Conservation (phyloP, 1,284 basidiomycete species). For the Wallemia hederae region DNA sequence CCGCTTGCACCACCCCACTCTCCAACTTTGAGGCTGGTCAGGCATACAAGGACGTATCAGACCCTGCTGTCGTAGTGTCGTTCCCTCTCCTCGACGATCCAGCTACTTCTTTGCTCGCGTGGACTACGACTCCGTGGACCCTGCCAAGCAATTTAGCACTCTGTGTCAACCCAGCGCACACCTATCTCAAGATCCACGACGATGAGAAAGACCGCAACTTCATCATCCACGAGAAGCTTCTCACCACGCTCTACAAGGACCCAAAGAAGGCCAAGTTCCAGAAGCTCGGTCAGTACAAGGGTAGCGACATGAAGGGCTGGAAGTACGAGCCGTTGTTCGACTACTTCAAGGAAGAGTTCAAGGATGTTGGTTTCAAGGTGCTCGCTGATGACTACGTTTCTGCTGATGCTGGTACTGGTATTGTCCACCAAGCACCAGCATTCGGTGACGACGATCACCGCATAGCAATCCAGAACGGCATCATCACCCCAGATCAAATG, state of each 20-base stretch:
- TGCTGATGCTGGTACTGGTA: constrained; percentile 76
- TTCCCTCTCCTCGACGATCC: constrained; percentile 86
- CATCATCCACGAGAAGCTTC: constrained; percentile 67
- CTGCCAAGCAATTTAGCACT: constrained; percentile 81
- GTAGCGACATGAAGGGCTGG: constrained; percentile 84
- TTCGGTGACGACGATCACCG: constrained; percentile 99
- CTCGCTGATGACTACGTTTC: constrained; percentile 81
- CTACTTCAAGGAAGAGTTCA: constrained; percentile 82
- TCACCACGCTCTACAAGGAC: constrained; percentile 82
- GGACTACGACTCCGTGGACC: constrained; percentile 99
- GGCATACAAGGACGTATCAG: constrained; percentile 77
- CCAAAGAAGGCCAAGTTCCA: constrained; percentile 92
- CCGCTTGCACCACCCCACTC: constrained; percentile 77
- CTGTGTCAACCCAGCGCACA: constrained; percentile 86
- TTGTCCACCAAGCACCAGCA: constrained; percentile 93
- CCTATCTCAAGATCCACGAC: constrained; percentile 92
- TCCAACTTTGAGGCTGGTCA: constrained; percentile 94
- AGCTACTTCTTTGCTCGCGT: constrained; percentile 66
- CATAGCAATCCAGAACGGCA: constrained; percentile 53
- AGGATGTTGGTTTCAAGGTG: constrained; percentile 73
- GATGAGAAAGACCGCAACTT: constrained; percentile 63
- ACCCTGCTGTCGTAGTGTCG: constrained; percentile 79
- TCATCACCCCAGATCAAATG: constrained; percentile 58
- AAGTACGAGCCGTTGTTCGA: constrained; percentile 85
- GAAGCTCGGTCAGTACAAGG: constrained; percentile 60